Evolutionary conservation across 371 early-diverging fungal species (phyloP).

Genomic region (Apophysomyces ossiformis): DNA sequence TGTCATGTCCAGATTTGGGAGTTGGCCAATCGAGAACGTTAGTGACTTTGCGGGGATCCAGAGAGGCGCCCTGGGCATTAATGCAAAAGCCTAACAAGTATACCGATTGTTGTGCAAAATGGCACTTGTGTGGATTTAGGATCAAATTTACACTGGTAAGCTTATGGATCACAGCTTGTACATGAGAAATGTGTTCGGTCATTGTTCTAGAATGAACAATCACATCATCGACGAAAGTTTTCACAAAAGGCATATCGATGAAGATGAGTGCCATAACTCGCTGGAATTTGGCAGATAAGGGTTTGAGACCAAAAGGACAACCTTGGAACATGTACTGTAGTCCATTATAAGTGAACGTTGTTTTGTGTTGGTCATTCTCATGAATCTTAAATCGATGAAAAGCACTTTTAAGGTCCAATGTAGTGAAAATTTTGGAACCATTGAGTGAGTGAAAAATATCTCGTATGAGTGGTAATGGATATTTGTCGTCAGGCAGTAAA

Average conservation of each 20-base stretch:
- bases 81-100: too few species aligned
- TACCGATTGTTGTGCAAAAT: too few species aligned
- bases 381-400: constrained; percentile 26
- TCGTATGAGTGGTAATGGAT: too few species aligned
- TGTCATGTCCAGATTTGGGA: constrained; percentile 20
- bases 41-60: constrained; percentile 30
- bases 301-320: constrained; percentile 34
- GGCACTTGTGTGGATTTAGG: too few species aligned
- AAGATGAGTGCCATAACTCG: constrained; percentile 20
- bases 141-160: too few species aligned
- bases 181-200: too few species aligned
- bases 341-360: constrained; percentile 23
- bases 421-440: too few species aligned
- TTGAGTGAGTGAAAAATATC: too few species aligned
- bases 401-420: too few species aligned
- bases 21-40: constrained; percentile 20
- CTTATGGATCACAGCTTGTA: too few species aligned
- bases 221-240: constrained; percentile 24
- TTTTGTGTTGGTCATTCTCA: constrained; percentile 16
- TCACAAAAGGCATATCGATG: not conserved
- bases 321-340: constrained; percentile 30
- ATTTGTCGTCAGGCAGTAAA: too few species aligned
- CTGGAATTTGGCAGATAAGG: constrained; percentile 28
- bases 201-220: constrained; percentile 4
- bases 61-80: constrained; percentile 18